Conservation (phyloP, 345 rosid genomes). For the Heritiera littoralis region DNA sequence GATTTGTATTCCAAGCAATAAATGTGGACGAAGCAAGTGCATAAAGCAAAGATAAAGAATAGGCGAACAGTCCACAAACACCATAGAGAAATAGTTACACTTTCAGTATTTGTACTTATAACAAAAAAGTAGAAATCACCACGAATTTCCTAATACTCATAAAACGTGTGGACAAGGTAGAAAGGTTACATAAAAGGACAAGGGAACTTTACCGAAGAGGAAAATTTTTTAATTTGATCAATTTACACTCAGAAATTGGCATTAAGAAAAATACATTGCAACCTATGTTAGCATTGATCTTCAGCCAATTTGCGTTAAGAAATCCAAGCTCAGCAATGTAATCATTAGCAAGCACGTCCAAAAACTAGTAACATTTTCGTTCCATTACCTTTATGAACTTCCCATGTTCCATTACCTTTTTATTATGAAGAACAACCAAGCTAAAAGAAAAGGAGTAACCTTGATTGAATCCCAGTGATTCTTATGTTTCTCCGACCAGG, state of each 20-base stretch:
- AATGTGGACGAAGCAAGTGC: background rate
- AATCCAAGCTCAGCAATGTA: background rate
- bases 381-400: background rate
- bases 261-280: background rate
- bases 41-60: background rate
- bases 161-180: background rate
- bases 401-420: background rate
- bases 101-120: background rate
- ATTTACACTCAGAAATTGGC: background rate
- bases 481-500: background rate
- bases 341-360: background rate
- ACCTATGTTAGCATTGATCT: background rate
- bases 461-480: background rate
- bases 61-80: background rate
- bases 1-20: background rate
- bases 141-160: background rate
- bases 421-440: background rate
- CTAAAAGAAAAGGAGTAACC: constrained; percentile 9
- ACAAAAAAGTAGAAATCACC: background rate
- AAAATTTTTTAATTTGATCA: background rate
- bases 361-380: background rate
- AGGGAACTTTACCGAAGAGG: background rate
- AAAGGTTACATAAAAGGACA: background rate
- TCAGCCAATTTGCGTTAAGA: constrained; percentile 1
- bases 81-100: background rate